Conservation (phyloP, 228 moss, liverwort and hornwort genomes). For the Sphagnum fallax region DNA sequence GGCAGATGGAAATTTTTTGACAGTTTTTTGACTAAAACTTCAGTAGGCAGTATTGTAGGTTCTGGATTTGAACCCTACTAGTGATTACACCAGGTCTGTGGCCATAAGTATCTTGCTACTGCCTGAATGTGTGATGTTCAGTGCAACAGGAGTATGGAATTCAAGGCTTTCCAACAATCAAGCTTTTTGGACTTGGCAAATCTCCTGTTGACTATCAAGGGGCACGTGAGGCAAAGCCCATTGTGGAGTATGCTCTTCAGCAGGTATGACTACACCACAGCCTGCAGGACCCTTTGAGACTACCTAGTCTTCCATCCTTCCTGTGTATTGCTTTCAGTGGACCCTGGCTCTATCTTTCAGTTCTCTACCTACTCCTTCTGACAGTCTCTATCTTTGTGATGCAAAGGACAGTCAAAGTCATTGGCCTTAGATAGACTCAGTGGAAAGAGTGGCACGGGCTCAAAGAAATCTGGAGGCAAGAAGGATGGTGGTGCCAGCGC, state of each 20-base stretch:
- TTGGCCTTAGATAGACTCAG: conserved; percentile 66
- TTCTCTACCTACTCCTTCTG: neutral
- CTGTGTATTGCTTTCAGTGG: neutral
- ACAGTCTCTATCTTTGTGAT: conserved; percentile 6
- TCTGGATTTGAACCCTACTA: too few relatives aligned
- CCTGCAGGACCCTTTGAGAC: neutral
- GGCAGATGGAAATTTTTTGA: too few relatives aligned
- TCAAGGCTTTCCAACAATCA: conserved; percentile 90
- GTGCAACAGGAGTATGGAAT: conserved; percentile 80
- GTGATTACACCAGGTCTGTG: too few relatives aligned
- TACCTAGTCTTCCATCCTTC: neutral
- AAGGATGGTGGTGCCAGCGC: conserved; percentile 42
- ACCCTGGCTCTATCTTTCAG: neutral
- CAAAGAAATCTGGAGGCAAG: conserved; percentile 74
- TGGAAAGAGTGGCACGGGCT: conserved; percentile 52
- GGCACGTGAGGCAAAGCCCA: conserved; percentile 80
- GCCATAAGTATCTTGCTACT: too few relatives aligned
- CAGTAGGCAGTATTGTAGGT: too few relatives aligned
- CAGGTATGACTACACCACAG: conserved; percentile 32
- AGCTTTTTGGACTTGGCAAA: conserved; percentile 77
- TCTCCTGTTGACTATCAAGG: conserved; percentile 83
- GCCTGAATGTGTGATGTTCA: too few relatives aligned
- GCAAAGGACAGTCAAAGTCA: conserved; percentile 53
- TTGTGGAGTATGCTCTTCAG: conserved; percentile 81
- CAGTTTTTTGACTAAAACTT: too few relatives aligned